Percentiles rank a stretch among this genome's conserved stretches.
phyloP scores from a whole-genome alignment of 805 yeast species.

The Ogataea glucozyma region DNA sequence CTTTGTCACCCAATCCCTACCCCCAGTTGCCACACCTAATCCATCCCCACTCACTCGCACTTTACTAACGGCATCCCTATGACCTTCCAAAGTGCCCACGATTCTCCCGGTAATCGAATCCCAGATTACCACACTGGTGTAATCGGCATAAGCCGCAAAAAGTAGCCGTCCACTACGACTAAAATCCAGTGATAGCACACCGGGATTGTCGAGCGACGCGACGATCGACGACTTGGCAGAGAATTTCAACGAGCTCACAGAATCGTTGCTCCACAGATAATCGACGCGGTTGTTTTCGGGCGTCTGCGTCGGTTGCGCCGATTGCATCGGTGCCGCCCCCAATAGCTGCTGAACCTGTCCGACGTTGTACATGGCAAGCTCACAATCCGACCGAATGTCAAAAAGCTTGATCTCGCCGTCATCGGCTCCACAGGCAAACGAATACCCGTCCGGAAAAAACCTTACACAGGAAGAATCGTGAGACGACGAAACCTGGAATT shows the following conservation, averaged over 20 bases:
- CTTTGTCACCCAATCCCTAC: slow-evolving; percentile 76
- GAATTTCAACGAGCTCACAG: slow-evolving; percentile 25
- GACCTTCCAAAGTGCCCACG: slow-evolving; percentile 68
- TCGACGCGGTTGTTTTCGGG: slow-evolving; percentile 9
- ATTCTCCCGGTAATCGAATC: slow-evolving; percentile 67
- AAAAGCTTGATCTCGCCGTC: slow-evolving; percentile 70
- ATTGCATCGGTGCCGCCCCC: slow-evolving; percentile 2
- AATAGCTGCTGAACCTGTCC: slow-evolving; percentile 12
- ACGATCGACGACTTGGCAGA: slow-evolving; percentile 31
- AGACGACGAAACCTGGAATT: slow-evolving; percentile 50
- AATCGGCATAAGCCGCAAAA: slow-evolving; percentile 74
- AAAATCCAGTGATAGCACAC: slow-evolving; percentile 71
- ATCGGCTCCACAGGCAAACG: slow-evolving; percentile 76
- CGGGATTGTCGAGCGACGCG: slow-evolving; percentile 55
- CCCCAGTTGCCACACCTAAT: slow-evolving; percentile 69
- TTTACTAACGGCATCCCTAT: slow-evolving; percentile 58
- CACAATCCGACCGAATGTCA: slow-evolving; percentile 79
- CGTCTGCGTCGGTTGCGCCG: slow-evolving; percentile 16
- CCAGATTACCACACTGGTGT: slow-evolving; percentile 69
- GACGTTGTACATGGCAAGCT: slow-evolving; percentile 48
- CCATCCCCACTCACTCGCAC: slow-evolving; percentile 76
- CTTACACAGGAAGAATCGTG: slow-evolving; percentile 62
- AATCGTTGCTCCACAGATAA: slow-evolving; percentile 13
- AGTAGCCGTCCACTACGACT: slow-evolving; percentile 73
- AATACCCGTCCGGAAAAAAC: slow-evolving; percentile 68